A percentile compares a stretch with the other conserved stretches of the same genome.
phyloP scores from a whole-genome alignment of 2,329 filamentous ascomycete species.

The Graphilbum sp. region DNA sequence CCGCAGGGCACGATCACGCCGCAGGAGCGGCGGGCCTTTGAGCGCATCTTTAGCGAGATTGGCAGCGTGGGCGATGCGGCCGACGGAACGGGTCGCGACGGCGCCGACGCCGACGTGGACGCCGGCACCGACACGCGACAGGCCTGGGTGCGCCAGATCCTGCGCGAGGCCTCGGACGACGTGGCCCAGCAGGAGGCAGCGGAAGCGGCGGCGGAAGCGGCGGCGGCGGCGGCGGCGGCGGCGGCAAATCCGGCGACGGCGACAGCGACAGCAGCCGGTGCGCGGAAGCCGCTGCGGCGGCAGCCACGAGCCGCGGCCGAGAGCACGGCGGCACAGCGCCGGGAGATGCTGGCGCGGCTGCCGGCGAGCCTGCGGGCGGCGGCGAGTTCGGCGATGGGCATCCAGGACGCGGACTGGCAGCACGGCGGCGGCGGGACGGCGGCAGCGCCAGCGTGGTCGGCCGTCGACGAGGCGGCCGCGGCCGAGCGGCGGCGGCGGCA shows the following conservation, averaged over 20 bases:
- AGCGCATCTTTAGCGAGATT: conserved; percentile 42
- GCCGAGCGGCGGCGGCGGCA: conserved; percentile 5
- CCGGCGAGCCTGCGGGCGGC: conserved; percentile 23
- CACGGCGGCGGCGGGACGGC: no score
- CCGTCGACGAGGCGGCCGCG: no score
- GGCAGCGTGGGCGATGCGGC: conserved; percentile 16
- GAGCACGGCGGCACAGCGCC: background rate
- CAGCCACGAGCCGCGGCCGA: no score
- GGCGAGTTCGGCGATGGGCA: conserved; percentile 21
- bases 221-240: background rate
- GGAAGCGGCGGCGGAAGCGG: background rate
- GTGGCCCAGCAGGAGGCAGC: background rate
- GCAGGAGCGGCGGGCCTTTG: conserved; percentile 30
- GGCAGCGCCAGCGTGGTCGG: no score
- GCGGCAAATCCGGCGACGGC: conserved; percentile 1
- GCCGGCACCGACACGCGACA: no score
- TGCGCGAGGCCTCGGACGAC: conserved; percentile 8
- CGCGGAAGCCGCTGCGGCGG: no score
- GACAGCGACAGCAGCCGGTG: no score
- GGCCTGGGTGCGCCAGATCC: conserved; percentile 5
- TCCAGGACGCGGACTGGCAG: background rate
- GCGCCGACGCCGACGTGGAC: no score
- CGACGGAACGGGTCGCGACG: no score
- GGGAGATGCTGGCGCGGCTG: conserved; percentile 18
- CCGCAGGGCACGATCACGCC: conserved; percentile 37